Evolutionary conservation across 2,329 filamentous ascomycete species (phyloP).

Genomic region (Colletotrichum siamense): DNA sequence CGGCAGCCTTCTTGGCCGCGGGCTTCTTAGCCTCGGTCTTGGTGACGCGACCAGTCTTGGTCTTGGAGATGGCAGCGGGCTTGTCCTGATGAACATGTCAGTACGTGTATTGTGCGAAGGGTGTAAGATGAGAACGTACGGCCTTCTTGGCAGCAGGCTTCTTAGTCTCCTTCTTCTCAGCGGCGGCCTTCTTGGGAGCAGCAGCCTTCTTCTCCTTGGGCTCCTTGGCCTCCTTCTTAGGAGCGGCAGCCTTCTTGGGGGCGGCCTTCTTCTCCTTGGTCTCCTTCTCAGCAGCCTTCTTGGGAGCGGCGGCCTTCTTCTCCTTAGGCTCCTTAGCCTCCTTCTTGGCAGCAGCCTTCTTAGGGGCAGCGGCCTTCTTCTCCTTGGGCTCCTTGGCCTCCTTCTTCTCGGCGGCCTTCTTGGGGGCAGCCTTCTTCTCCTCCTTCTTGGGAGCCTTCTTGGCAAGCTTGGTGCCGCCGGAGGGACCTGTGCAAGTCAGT

Average conservation of each 20-base stretch:
- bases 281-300: constrained; percentile 62
- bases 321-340: constrained; percentile 44
- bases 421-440: constrained; percentile 38
- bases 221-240: constrained; percentile 50
- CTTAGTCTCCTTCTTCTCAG: constrained; percentile 37
- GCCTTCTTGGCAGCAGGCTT: constrained; percentile 36
- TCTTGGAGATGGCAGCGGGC: constrained; percentile 75
- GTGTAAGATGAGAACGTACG: constrained; percentile 28
- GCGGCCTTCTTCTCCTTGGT: constrained; percentile 64
- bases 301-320: constrained; percentile 30
- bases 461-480: constrained; percentile 89
- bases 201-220: constrained; percentile 54
- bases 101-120: constrained; percentile 32
- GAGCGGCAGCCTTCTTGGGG: constrained; percentile 47
- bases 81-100: constrained; percentile 62
- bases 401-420: constrained; percentile 30
- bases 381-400: constrained; percentile 69
- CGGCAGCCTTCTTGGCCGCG: constrained; percentile 47
- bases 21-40: constrained; percentile 66
- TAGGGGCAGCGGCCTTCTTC: constrained; percentile 47
- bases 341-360: constrained; percentile 47
- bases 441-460: constrained; percentile 60
- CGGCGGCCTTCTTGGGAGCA: constrained; percentile 44
- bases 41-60: constrained; percentile 84
- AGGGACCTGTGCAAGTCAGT: constrained; percentile 64